These are phyloP conservation scores for Lentinula novae-zelandiae DNA, from an alignment of 1,284 basidiomycete genomes.

Conservation along the genomic window DNA sequence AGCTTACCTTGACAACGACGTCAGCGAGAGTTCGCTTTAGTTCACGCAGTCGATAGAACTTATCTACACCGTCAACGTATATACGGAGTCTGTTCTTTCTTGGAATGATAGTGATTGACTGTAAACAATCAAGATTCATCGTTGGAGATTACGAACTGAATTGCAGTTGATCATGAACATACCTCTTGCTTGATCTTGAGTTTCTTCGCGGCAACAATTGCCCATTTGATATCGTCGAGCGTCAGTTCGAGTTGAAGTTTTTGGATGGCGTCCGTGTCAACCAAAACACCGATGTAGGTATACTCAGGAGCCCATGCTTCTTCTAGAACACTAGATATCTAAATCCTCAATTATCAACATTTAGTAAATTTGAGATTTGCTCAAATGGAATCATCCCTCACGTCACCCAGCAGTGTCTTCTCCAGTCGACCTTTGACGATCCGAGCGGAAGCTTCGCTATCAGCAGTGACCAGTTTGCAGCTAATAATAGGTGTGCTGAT, in stretches of 20 bases:
- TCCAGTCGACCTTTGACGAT: conserved; percentile 98
- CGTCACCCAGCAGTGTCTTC: conserved; percentile 93
- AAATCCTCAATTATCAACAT: conserved; percentile 5
- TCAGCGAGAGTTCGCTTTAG: conserved; percentile 78
- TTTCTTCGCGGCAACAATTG: conserved; percentile 84
- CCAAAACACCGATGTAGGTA: conserved; percentile 91
- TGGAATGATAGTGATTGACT: conserved; percentile 75
- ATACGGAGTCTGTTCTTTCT: conserved; percentile 82
- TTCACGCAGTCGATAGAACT: conserved; percentile 86
- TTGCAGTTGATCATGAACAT: conserved; percentile 19
- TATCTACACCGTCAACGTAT: conserved; percentile 81
- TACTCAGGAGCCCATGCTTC: conserved; percentile 94
- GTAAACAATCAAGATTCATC: background rate
- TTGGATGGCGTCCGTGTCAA: conserved; percentile 87
- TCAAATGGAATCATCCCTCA: conserved; percentile 33
- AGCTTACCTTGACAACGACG: conserved; percentile 82
- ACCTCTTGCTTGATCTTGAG: conserved; percentile 91
- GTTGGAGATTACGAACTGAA: background rate
- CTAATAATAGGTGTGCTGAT: conserved; percentile 99
- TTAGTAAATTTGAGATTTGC: background rate
- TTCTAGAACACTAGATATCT: conserved; percentile 92
- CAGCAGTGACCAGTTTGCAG: conserved; percentile 84
- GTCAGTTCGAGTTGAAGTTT: conserved; percentile 95
- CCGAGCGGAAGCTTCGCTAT: conserved; percentile 87
- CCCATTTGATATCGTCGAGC: conserved; percentile 91